Conservation (phyloP, 257 asterid species). For the Perilla frutescens region DNA sequence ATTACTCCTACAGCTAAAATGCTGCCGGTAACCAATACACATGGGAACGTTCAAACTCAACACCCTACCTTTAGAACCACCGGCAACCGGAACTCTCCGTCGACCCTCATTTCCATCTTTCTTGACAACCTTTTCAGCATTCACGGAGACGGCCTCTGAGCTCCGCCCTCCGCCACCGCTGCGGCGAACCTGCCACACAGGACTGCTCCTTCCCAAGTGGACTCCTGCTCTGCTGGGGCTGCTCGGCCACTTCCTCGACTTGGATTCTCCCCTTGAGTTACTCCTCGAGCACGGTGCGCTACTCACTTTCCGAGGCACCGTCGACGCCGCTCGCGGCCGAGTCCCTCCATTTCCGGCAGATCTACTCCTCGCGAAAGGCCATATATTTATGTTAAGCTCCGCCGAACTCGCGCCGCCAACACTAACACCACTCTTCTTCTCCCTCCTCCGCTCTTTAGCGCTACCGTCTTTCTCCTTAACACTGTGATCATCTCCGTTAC, state of each 20-base stretch:
- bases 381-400: conserved; percentile 86
- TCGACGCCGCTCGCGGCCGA: conserved; percentile 61
- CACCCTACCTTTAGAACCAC: conserved; percentile 48
- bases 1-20: conserved; percentile 66
- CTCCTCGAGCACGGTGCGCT: conserved; percentile 98
- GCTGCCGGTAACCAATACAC: conserved; percentile 81
- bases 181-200: conserved; percentile 91
- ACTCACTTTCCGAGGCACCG: conserved; percentile 66
- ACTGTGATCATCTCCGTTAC: conserved; percentile 12
- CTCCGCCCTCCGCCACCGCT: conserved; percentile 34
- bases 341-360: conserved; percentile 86
- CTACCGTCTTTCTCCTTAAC: conserved; percentile 30
- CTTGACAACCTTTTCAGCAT: conserved; percentile 43
- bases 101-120: conserved; percentile 46
- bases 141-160: conserved; percentile 36
- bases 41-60: conserved; percentile 75
- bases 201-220: conserved; percentile 82
- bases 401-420: conserved; percentile 40
- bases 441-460: conserved; percentile 53
- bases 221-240: conserved; percentile 79
- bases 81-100: conserved; percentile 49
- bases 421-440: conserved; percentile 50
- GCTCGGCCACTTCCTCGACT: conserved; percentile 74
- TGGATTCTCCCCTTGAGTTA: conserved; percentile 90
- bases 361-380: conserved; percentile 95